A percentile compares a stretch with the other conserved stretches of the same genome.
Conservation (phyloP, 371 early-diverging fungal genomes). For the Batkoa obscura region DNA sequence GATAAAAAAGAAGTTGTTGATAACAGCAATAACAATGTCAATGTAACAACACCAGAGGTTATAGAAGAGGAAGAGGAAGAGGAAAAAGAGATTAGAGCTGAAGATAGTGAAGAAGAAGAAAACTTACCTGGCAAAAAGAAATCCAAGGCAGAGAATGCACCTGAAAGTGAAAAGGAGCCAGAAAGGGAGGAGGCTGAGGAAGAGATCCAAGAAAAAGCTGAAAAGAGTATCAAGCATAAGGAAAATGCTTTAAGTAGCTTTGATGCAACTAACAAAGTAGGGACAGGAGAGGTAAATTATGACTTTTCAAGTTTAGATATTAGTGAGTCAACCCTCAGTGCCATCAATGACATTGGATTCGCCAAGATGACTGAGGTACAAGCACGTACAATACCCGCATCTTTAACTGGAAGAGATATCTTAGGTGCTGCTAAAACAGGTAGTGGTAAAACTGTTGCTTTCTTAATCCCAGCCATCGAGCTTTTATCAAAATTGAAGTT, state of each 20-base stretch:
- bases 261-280: too few relatives aligned
- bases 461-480: conserved; percentile 93
- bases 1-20: too few relatives aligned
- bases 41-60: too few relatives aligned
- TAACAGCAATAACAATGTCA: too few relatives aligned
- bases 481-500: conserved; percentile 59
- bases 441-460: conserved; percentile 96
- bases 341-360: conserved; percentile 86
- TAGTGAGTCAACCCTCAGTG: conserved; percentile 49
- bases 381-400: conserved; percentile 82
- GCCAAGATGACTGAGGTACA: conserved; percentile 95
- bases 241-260: not conserved
- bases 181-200: not conserved
- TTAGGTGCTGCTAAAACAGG: conserved; percentile 99
- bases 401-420: conserved; percentile 92
- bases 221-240: not conserved
- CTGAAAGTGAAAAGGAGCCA: too few relatives aligned
- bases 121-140: too few relatives aligned
- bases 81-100: not conserved
- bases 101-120: not conserved
- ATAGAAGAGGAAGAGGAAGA: too few relatives aligned
- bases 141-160: too few relatives aligned
- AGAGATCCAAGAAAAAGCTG: not conserved
- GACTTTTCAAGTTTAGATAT: conserved; percentile 40
- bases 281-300: conserved; percentile 19